Conservation (phyloP, 495 filamentous ascomycete genomes). For the Neurospora pannonica region DNA sequence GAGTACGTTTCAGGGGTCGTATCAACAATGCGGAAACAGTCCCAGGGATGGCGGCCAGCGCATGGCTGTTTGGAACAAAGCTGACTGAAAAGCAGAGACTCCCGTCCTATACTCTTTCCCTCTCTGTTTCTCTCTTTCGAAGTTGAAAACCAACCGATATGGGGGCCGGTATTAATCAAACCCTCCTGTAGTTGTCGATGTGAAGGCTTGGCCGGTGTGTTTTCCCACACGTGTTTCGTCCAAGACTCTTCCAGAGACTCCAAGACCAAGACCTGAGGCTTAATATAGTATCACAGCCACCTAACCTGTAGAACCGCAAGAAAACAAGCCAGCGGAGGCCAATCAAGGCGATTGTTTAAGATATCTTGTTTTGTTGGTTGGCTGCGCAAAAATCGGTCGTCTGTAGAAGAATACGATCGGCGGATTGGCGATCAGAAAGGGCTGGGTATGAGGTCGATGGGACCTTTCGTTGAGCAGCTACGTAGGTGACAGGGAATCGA, state of each 20-base stretch:
- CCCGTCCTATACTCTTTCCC: conserved; percentile 1
- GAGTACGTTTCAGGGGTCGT: conserved; percentile 26
- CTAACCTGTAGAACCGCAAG: background rate
- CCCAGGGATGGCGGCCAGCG: conserved; percentile 12
- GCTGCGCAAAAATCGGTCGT: background rate
- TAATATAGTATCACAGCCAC: background rate
- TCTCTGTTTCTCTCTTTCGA: background rate
- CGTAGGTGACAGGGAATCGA: background rate
- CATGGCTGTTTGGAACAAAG: conserved; percentile 12
- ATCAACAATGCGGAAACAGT: conserved; percentile 27
- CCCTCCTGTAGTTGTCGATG: background rate
- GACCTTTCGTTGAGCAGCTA: background rate
- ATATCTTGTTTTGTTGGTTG: background rate
- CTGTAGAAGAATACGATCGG: background rate
- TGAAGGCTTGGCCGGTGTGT: background rate
- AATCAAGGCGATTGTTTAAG: background rate
- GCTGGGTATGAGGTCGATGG: background rate
- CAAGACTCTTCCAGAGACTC: background rate
- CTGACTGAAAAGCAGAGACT: background rate
- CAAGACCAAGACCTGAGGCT: background rate
- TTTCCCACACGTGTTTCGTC: background rate
- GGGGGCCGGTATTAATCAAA: background rate
- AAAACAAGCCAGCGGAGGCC: background rate
- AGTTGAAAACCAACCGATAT: background rate
- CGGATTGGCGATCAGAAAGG: background rate